These are phyloP conservation scores for Ephemerocybe angulata DNA, from an alignment of 768 basidiomycete genomes.

Conservation along the genomic window DNA sequence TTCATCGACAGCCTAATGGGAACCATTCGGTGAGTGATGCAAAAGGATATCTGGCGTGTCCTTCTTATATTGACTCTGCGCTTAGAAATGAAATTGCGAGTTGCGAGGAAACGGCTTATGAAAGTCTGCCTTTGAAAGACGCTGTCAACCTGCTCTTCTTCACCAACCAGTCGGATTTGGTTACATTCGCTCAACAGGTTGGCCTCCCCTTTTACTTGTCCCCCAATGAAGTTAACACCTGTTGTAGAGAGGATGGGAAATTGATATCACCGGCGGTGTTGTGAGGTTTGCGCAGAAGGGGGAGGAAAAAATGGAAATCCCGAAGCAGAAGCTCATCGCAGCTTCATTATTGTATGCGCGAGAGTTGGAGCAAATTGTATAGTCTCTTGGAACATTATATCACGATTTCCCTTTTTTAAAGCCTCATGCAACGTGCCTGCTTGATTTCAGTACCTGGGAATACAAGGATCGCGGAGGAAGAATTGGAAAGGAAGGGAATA, in stretches of 20 bases:
- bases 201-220: slow-evolving; percentile 3
- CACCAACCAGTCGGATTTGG: slow-evolving; percentile 71
- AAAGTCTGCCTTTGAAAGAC: slow-evolving; percentile 84
- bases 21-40: slow-evolving; percentile 71
- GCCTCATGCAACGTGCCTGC: not conserved
- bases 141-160: slow-evolving; percentile 92
- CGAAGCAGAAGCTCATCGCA: slow-evolving; percentile 77
- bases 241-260: slow-evolving; percentile 78
- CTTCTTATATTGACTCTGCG: not conserved
- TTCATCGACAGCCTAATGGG: slow-evolving; percentile 92
- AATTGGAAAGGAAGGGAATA: slow-evolving; percentile 4
- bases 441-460: no score
- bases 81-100: slow-evolving; percentile 93
- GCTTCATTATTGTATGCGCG: slow-evolving; percentile 78
- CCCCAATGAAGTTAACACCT: slow-evolving; percentile 9
- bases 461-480: no score
- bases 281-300: slow-evolving; percentile 79
- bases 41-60: not conserved
- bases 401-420: not conserved
- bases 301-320: slow-evolving; percentile 82
- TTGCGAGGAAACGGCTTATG: slow-evolving; percentile 92
- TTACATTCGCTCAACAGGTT: slow-evolving; percentile 80
- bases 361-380: slow-evolving; percentile 90
- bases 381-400: slow-evolving; percentile 22
- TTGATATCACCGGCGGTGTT: slow-evolving; percentile 63